Percentiles rank a stretch among this genome's conserved stretches.
phyloP scores from a whole-genome alignment of 768 basidiomycete species.

The Serpula lacrymans region DNA sequence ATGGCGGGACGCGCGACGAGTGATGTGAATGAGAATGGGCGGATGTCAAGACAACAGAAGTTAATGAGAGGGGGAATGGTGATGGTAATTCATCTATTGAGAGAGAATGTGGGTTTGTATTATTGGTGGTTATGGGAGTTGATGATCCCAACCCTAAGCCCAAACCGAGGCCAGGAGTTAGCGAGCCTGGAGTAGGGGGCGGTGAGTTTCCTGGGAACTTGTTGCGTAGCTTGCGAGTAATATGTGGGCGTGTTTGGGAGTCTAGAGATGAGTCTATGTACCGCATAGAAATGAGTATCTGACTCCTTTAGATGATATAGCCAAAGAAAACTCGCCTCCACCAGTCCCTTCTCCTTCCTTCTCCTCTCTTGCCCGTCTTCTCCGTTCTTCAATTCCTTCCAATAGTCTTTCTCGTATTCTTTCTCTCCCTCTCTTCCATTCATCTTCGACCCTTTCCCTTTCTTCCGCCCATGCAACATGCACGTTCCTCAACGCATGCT shows the following conservation, averaged over 20 bases:
- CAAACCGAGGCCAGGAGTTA: conserved; percentile 27
- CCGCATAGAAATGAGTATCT: conserved; percentile 5
- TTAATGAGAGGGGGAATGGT: conserved; percentile 75
- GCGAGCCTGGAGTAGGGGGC: conserved; percentile 66
- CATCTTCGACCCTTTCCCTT: conserved; percentile 74
- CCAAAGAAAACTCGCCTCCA: conserved; percentile 45
- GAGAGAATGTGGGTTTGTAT: conserved; percentile 79
- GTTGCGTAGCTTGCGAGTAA: conserved; percentile 82
- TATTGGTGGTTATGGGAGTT: conserved; percentile 64
- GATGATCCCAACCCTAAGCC: conserved; percentile 37
- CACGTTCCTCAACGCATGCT: conserved; percentile 61
- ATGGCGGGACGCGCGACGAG: conserved; percentile 26
- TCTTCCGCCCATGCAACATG: conserved; percentile 77
- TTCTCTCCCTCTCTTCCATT: conserved; percentile 74
- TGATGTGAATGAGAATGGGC: conserved; percentile 3
- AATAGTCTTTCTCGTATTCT: conserved; percentile 72
- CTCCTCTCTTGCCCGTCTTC: conserved; percentile 77
- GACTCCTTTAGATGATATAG: conserved; percentile 1
- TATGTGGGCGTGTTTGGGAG: conserved; percentile 71
- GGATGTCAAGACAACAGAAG: conserved; percentile 45
- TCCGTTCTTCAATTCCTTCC: conserved; percentile 82
- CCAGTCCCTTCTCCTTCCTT: conserved; percentile 85
- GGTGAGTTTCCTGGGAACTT: conserved; percentile 77
- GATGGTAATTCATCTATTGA: conserved; percentile 85
- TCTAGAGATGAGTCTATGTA: conserved; percentile 71